Evolutionary conservation across 2,329 filamentous ascomycete species (phyloP), one percentile per base, ranked within the genome.

Genomic region (Drechslerella coelobrocha): DNA sequence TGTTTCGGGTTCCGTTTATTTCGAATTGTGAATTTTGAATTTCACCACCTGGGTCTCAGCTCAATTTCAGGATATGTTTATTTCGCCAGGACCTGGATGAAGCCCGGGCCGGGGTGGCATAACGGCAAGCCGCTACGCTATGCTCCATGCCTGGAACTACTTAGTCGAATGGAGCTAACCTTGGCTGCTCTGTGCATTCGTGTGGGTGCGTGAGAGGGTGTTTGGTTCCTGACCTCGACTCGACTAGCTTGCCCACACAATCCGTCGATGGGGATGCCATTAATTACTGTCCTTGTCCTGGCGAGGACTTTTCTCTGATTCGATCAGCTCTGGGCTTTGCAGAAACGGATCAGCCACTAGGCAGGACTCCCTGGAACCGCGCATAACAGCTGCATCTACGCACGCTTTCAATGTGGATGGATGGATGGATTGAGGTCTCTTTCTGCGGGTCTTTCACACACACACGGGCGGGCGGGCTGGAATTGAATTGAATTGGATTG

Each of bases 311-410:
- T 50, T 26, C 29, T 41, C 29, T 55, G 7, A 31, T 61, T 55
- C 51, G 48, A 43, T 48, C 50, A 48, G 41, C 37, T 45, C 9
- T 17, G 47, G 26, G 45, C 26, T 63, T 41, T 37, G 41, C 51
- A 55, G 55, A n/a, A 29, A 45, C 55, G 51, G 31, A 56, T 60
- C 63, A 68, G 56, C 63, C 63, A 68, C 63, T 68, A 68, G 63
- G 63, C 63, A 68, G 55, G 63, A 50, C 63, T 68, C 56, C 63
- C 63, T 61, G 63, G 62, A 61, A 68, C 63, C 63, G 63, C 34
- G 34, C 56, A 55, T 56, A 51, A 55, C 63, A 63, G 26, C 29
- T 53, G 56, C 63, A 61, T 65, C 26, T 53, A 48, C 45, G 29
- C 45, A 48, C 21, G 29, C 29, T 39, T 39, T 39, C 3, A 39